Conservation (phyloP, 2,329 filamentous ascomycete species). For the Penicillium sp. region DNA sequence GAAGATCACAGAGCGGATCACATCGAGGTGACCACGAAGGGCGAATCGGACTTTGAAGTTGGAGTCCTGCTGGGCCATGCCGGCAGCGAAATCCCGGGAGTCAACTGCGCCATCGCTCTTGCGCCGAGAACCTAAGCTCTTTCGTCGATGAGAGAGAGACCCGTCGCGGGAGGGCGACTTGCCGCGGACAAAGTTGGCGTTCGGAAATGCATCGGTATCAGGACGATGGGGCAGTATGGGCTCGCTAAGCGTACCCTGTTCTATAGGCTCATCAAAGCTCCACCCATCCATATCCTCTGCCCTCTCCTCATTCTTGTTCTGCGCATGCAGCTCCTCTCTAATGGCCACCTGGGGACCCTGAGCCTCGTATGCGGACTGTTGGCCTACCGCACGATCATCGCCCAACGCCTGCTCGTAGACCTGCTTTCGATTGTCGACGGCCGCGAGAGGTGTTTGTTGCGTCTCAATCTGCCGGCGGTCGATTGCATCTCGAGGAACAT, state of each 20-base stretch:
- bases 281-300: conserved; percentile 68
- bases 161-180: conserved; percentile 72
- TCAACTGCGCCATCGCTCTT: conserved; percentile 64
- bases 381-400: conserved; percentile 58
- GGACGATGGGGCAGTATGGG: conserved; percentile 61
- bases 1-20: conserved; percentile 92
- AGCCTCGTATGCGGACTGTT: conserved; percentile 58
- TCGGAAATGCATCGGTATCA: conserved; percentile 84
- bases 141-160: conserved; percentile 69
- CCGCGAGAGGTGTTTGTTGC: conserved; percentile 52
- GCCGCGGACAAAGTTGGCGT: conserved; percentile 69
- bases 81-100: conserved; percentile 46
- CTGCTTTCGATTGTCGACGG: conserved; percentile 52
- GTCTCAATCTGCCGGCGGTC: conserved; percentile 42
- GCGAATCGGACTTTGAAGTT: conserved; percentile 93
- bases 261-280: conserved; percentile 83
- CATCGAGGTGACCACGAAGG: conserved; percentile 86
- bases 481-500: conserved; percentile 44
- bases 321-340: conserved; percentile 45
- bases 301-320: conserved; percentile 48
- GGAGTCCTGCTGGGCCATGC: conserved; percentile 55
- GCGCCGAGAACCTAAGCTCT: conserved; percentile 72
- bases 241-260: conserved; percentile 47
- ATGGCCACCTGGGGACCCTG: conserved; percentile 53
- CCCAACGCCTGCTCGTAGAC: conserved; percentile 40